Evolutionary conservation across 2,329 filamentous ascomycete genomes (phyloP), one percentile per base, ranked within the genome.

Genomic region (Paraconiothyrium sp.): DNA sequence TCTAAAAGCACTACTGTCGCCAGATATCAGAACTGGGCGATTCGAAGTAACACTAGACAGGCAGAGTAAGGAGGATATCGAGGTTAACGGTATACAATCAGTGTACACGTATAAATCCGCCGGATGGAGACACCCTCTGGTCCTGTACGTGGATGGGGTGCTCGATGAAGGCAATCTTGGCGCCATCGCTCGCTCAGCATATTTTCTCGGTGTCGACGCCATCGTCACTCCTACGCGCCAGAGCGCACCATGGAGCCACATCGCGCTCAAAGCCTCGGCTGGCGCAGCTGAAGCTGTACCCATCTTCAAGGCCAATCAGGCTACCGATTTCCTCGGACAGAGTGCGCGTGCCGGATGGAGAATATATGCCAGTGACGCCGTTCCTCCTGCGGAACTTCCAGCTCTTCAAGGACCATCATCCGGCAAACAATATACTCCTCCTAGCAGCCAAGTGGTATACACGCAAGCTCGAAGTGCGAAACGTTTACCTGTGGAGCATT

Each of bases 151-250:
- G 1, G 90, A 95, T 68, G 87, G 90, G 57, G 89, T 96, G 59
- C 81, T 93, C 10, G 94, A 99, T 72, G 91, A 93, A 0, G 93
- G 92, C 30, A 99, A 99, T 74, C 82, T 98, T 0, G 95, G 95
- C 46, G 93, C 90, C 24, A 94, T 98, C 62, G 84, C 98, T 47
- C 91, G 95, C 39, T 92, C 92, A 6, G 93, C 93, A 2, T 91
- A 92, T 72, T 98, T 95, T 77, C 86, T 98, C n/a, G 94, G 94
- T 24, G 90, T 92, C 6, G 92, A 94, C 58, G 94, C 92, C 4
- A 87, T 99, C 22, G 88, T 89, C 2, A 88, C 97, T 58, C 92
- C 92, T 2, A 89, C 86, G 34, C 87, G 88, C 61, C 90, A 79
- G 10, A 88, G 90, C 16, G 91, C 94, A 0, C 86, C 89, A 0